Percentiles rank a stretch among this genome's conserved stretches.
These are phyloP conservation scores for Russula virescens DNA, from an alignment of 768 basidiomycete species.

Conservation along the genomic window DNA sequence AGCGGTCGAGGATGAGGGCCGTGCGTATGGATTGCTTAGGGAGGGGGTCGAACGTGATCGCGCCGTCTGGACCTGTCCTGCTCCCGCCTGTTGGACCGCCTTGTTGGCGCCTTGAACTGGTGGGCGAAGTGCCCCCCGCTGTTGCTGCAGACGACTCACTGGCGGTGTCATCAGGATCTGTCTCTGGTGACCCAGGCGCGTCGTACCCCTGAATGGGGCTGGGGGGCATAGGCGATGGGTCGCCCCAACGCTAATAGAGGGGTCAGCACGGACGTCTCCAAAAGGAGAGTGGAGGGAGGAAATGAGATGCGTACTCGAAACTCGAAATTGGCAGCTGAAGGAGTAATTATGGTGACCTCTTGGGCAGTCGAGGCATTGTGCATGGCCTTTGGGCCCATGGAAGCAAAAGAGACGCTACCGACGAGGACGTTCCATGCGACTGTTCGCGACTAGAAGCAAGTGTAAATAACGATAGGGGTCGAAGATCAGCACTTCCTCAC, in stretches of 20 bases:
- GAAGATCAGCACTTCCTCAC: conserved; percentile 38
- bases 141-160: not conserved
- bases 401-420: conserved; percentile 74
- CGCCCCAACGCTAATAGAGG: conserved; percentile 56
- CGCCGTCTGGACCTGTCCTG: conserved; percentile 18
- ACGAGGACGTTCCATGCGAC: conserved; percentile 70
- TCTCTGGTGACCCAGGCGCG: conserved; percentile 8
- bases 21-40: conserved; percentile 68
- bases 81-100: conserved; percentile 6
- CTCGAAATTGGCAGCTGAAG: conserved; percentile 37
- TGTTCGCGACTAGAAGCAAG: conserved; percentile 44
- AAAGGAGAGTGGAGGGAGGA: conserved; percentile 44
- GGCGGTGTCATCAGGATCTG: conserved; percentile 1
- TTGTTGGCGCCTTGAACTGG: not conserved
- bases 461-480: not conserved
- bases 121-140: not conserved
- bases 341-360: conserved; percentile 71
- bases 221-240: conserved; percentile 58
- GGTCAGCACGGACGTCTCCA: conserved; percentile 32
- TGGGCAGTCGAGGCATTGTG: conserved; percentile 80
- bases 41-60: conserved; percentile 54
- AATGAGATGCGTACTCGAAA: conserved; percentile 38
- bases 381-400: conserved; percentile 66
- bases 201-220: conserved; percentile 27
- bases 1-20: conserved; percentile 78